Evolutionary conservation across 441 rosid genomes (phyloP), one percentile per base, ranked within the genome.

Genomic region (Omphalea diandra): DNA sequence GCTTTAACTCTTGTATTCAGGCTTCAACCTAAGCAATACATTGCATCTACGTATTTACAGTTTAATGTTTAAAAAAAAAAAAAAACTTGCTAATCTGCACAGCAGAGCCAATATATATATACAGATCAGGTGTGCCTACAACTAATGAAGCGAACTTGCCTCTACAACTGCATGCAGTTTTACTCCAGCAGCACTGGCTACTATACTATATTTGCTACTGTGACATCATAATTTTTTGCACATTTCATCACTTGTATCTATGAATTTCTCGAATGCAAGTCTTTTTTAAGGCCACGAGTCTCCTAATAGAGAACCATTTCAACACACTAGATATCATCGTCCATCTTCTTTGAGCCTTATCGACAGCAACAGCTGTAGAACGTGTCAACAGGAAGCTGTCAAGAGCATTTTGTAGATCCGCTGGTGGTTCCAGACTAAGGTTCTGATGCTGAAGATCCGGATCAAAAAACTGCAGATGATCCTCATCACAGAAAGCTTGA

Each of bases 291-390:
- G 87, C 83, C 71, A 86, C 92, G 47, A 57, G 78, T 77, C 76
- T 91, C 76, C 86, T 83, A 49, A 88, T 71, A 20, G 83, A 84
- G 63, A 92, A 80, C 93, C 91, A 90, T 79, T 87, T 90, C 67
- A 89, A 76, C 67, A 92, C 91, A 41, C 87, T 87, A 75, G 78
- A 87, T 54, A 92, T 74, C 84, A 82, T 92, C 40, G 84, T 82
- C 98, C 98, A 92, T 80, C 94, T 83, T 76, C 72, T 90, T 72
- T 87, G 88, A 43, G 90, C 92, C 75, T 77, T 83, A 58, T 52
- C 80, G 32, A 67, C 70, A 22, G 76, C 76, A 67, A 57, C 64
- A 22, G 83, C 31, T 20, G 80, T 57, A 2, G 81, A 54, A n/a
- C 76, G 84, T 50, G 80, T 63, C 79, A 79, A 26, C 78, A 82